Conservation (phyloP, 352 stramenopile genomes). For the Globisporangium middletonii region DNA sequence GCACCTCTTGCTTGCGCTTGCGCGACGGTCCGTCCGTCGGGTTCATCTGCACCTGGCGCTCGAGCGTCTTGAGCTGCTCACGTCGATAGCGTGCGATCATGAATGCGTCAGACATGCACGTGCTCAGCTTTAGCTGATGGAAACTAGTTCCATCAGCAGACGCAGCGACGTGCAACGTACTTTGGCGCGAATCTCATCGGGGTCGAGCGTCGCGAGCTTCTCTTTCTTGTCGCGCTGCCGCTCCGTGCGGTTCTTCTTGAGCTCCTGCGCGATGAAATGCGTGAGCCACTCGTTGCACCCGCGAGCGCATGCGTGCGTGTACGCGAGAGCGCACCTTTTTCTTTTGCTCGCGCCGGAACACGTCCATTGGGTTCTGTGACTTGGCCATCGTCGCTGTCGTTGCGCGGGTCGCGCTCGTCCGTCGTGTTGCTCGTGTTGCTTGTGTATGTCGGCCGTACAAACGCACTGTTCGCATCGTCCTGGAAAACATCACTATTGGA, state of each 20-base stretch:
- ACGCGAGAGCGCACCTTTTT: constrained; percentile 40
- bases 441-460: too few species aligned
- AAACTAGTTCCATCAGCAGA: not conserved
- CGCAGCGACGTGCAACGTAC: constrained; percentile 8
- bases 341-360: constrained; percentile 72
- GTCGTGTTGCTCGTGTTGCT: too few species aligned
- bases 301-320: not conserved
- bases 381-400: constrained; percentile 33
- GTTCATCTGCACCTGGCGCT: constrained; percentile 53
- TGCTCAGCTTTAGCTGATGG: not conserved
- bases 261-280: constrained; percentile 24
- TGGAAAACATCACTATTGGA: too few species aligned
- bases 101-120: not conserved
- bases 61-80: constrained; percentile 49
- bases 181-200: constrained; percentile 41
- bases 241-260: constrained; percentile 68
- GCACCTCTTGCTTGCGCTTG: constrained; percentile 68
- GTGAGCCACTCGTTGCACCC: too few species aligned
- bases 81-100: not conserved
- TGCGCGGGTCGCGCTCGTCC: too few species aligned
- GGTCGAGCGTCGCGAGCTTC: constrained; percentile 56
- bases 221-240: constrained; percentile 51
- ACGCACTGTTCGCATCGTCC: too few species aligned
- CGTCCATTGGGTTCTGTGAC: constrained; percentile 67
- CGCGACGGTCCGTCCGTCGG: constrained; percentile 57